phyloP scores from a whole-genome alignment of 192 early-diverging fungal genomes.

The Cetraspora pellucida region DNA sequence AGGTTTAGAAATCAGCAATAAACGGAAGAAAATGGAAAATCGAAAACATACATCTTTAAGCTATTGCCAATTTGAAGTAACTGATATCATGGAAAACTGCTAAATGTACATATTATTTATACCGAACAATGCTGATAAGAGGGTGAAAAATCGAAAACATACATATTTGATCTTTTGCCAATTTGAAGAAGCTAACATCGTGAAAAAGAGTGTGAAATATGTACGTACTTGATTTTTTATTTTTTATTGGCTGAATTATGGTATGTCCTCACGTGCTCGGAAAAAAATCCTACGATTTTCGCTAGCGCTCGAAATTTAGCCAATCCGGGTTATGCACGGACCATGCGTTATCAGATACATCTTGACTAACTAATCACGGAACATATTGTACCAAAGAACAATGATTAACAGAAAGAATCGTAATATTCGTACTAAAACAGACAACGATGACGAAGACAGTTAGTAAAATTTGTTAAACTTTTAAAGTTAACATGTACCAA shows the following conservation, averaged over 20 bases:
- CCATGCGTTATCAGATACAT: too few relatives aligned
- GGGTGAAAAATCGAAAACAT: not conserved
- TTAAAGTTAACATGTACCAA: not conserved
- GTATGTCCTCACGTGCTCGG: too few relatives aligned
- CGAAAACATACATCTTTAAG: not conserved
- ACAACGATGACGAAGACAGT: not conserved
- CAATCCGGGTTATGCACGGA: too few relatives aligned
- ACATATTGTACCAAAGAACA: not conserved
- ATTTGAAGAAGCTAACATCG: not conserved
- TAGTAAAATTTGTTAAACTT: not conserved
- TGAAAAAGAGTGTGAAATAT: too few relatives aligned
- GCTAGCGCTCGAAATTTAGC: too few relatives aligned
- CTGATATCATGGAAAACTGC: too few relatives aligned
- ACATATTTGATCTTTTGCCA: not conserved
- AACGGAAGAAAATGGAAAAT: not conserved
- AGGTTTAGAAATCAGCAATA: not conserved
- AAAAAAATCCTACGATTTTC: too few relatives aligned
- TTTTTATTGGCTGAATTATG: too few relatives aligned
- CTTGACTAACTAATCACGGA: too few relatives aligned
- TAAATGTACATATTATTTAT: too few relatives aligned
- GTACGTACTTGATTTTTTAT: too few relatives aligned
- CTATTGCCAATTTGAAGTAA: slow-evolving; percentile 15
- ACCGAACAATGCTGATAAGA: too few relatives aligned
- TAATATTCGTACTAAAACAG: slow-evolving; percentile 3
- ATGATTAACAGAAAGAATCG: not conserved